Percentiles rank a stretch among this genome's conserved stretches.
phyloP scores from a whole-genome alignment of 1,284 basidiomycete species.

The Rugosomyces carneus region DNA sequence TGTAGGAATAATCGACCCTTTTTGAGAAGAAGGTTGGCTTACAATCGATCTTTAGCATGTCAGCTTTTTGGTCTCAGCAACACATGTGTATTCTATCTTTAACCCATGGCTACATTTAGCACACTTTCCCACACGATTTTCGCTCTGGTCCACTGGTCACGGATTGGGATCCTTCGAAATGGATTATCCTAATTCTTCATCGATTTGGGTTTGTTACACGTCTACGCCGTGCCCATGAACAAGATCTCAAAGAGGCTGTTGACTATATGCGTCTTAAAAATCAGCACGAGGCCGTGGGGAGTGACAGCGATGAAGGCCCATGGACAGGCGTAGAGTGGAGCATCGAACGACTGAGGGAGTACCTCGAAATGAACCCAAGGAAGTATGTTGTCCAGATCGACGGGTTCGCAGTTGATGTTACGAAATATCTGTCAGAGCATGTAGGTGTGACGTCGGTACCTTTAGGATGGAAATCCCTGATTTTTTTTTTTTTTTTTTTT shows the following conservation, averaged over 20 bases:
- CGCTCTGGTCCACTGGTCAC: constrained; percentile 52
- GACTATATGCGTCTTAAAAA: constrained; percentile 47
- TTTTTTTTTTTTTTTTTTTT: too few relatives aligned
- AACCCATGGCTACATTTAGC: constrained; percentile 32
- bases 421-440: constrained; percentile 61
- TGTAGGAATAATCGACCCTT: constrained; percentile 31
- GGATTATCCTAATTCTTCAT: constrained; percentile 61
- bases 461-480: not conserved
- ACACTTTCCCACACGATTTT: constrained; percentile 75
- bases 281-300: constrained; percentile 21
- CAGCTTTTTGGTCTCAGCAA: constrained; percentile 2
- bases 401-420: constrained; percentile 59
- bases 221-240: constrained; percentile 48
- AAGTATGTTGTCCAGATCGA: constrained; percentile 54
- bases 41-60: constrained; percentile 23
- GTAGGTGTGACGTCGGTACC: constrained; percentile 30
- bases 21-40: not conserved
- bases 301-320: constrained; percentile 6
- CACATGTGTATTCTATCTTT: not conserved
- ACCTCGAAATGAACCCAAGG: constrained; percentile 28
- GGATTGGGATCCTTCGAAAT: constrained; percentile 82
- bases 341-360: constrained; percentile 28
- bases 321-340: constrained; percentile 41
- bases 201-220: constrained; percentile 45
- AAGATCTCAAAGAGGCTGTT: constrained; percentile 54